phyloP scores from a whole-genome alignment of 345 rosid species.

The Carallia pectinifolia region DNA sequence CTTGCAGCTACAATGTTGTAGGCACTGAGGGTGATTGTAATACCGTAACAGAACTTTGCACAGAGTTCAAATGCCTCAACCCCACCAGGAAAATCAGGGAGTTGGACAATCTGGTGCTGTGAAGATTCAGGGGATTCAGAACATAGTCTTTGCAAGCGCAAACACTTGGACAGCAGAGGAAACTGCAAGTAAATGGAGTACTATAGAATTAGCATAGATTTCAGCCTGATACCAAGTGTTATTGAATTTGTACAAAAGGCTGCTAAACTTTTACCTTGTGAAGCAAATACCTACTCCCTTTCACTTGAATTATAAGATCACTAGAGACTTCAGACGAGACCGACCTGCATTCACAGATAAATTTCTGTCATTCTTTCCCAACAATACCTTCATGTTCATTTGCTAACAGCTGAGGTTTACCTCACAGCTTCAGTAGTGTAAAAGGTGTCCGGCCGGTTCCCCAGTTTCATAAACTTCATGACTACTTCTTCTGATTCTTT shows the following conservation, averaged over 20 bases:
- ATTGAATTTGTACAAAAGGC: background rate
- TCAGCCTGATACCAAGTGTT: background rate
- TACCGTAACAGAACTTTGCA: constrained; percentile 95
- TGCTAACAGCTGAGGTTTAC: constrained; percentile 29
- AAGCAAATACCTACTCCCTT: constrained; percentile 77
- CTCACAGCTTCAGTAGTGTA: constrained; percentile 80
- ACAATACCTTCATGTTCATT: background rate
- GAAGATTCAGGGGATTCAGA: constrained; percentile 73
- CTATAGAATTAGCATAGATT: background rate
- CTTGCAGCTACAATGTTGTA: constrained; percentile 86
- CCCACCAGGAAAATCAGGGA: constrained; percentile 92
- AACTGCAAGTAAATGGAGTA: constrained; percentile 45
- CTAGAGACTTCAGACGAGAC: constrained; percentile 94
- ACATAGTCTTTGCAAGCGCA: constrained; percentile 67
- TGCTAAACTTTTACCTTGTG: constrained; percentile 65
- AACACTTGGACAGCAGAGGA: constrained; percentile 90
- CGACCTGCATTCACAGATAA: constrained; percentile 51
- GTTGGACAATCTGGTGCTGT: constrained; percentile 58
- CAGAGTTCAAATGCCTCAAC: constrained; percentile 88
- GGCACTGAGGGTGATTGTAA: constrained; percentile 87
- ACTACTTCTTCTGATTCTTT: constrained; percentile 22
- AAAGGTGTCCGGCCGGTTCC: constrained; percentile 92
- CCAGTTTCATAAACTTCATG: constrained; percentile 99
- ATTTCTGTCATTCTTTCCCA: background rate
- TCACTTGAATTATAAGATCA: constrained; percentile 77